Evolutionary conservation across 768 basidiomycete species (phyloP), one percentile per base, ranked within the genome.

Genomic region (Galerina sulciceps): DNA sequence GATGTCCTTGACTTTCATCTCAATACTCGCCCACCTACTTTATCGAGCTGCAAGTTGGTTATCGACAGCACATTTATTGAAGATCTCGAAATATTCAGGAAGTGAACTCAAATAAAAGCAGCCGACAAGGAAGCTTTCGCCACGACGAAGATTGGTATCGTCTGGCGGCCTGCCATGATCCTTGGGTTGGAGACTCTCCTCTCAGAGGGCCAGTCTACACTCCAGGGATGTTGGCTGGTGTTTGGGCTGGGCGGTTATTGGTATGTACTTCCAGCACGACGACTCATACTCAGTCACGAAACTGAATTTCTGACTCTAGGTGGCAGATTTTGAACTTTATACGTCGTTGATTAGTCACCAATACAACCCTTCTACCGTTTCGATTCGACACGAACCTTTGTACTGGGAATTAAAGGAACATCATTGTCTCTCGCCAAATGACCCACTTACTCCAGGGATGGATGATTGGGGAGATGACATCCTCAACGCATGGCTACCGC

Each of bases 61-160:
- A 17, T 65, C 22, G 62, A 67, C 26, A 15, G 40, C 14, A 10
- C 44, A 14, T 61, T 55, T 52, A 20, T 47, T 18, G 60, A 62
- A 26, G 49, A 55, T n/a, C 59, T 68, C 10, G 67, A 61, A n/a
- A 8, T 31, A 31, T 31, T 31, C 26, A 31, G 37, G 38, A 38
- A 43, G 36, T 23, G 48, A 23, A 34, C 26, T 42, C 45, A 6
- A 42, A 31, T 23, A 23, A 6, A 23, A 20, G 14, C 14, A 8
- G 20, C 18, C 13, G 8, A 14, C 60, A 26, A 77, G 79, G 58
- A 26, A 67, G 66, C 38, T 56, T 59, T 37, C 62, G 59, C 18
- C 75, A 79, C 58, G 84, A 85, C 62, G 66, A 66, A 44, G 81
- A 82, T 53, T 85, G 83, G 83, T 75, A 71, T 60, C 77, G 83